Base-by-base conservation (phyloP, 805 yeast species). In the Kodamaea kaohsiungensis region DNA sequence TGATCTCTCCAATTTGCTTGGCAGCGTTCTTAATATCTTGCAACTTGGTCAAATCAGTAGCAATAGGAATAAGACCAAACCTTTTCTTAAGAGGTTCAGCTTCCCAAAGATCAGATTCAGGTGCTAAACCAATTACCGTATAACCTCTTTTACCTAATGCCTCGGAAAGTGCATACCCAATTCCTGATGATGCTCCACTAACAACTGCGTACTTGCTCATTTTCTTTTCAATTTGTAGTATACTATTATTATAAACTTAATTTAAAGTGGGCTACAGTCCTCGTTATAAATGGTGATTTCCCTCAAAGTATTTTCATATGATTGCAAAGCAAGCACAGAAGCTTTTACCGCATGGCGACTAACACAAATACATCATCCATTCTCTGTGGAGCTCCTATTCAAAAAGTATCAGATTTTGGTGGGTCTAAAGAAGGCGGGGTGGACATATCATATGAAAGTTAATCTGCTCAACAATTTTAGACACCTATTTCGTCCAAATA, bases 11-110 rank as follows among this genome's bases (percentile, higher is more conserved):
- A 12, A 73, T 59, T 0, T 61, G 33, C 6, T 61, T 58, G 4
- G 64, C 62, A 13, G 69, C 66, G 15, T 53, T 39, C 33, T 59
- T 51, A 19, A 74, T 65, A 25, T 67, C 66, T 13, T 68, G 70
- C 7, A 59, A 8, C 9, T 62, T 55, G 17, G 78, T 71, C 48
- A 78, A 73, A 56, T 78, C 82, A 43, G 69, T 70, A 7, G 59
- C 61, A 19, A 65, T 46, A 0, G 73, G 63, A 37, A 66, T 66
- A 12, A 68, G 62, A 0, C 71, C 69, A 49, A 66, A 66, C 16
- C 60, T 49, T 37, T 61, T 8, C 38, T 52, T 49, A 42, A 63
- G 55, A 1, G 61, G 61, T 17, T 58, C 52, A 59, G 63, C 55
- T 37, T 51, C 57, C 54, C 56, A 52, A 27, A 56, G 52, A 19